Conservation (phyloP, 2,329 filamentous ascomycete species). For the Aspergillus sclerotialis region DNA sequence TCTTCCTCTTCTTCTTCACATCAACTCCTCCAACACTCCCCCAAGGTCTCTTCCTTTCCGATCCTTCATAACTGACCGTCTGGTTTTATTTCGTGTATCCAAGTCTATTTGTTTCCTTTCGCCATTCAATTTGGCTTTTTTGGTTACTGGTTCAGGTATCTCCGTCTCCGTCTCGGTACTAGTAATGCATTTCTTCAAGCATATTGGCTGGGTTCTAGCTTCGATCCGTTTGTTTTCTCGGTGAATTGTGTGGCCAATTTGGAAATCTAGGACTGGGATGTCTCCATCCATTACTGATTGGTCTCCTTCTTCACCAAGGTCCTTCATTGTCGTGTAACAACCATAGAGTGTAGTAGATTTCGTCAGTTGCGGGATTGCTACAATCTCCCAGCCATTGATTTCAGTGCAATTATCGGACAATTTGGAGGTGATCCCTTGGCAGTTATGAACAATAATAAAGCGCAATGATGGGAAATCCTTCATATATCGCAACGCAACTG, state of each 20-base stretch:
- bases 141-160: constrained; percentile 2
- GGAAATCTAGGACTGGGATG: constrained; percentile 18
- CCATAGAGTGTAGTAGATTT: constrained; percentile 8
- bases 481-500: constrained; percentile 26
- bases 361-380: not conserved
- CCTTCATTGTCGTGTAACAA: constrained; percentile 9
- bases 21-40: constrained; percentile 25
- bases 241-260: constrained; percentile 11
- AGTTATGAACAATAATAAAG: constrained; percentile 28
- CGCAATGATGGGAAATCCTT: constrained; percentile 27
- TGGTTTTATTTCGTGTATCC: constrained; percentile 7
- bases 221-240: not conserved
- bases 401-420: constrained; percentile 10
- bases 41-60: constrained; percentile 18
- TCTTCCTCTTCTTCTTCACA: too few relatives aligned
- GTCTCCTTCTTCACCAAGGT: not conserved
- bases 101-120: too few relatives aligned
- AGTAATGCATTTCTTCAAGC: constrained; percentile 7
- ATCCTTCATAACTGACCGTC: constrained; percentile 19
- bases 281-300: constrained; percentile 1
- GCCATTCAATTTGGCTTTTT: constrained; percentile 5
- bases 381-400: constrained; percentile 22
- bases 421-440: constrained; percentile 19
- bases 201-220: constrained; percentile 5
- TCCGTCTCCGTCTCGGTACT: constrained; percentile 1